Evolutionary conservation across 805 yeast genomes (phyloP).

Genomic region (Zygosaccharomyces kombuchaensis): DNA sequence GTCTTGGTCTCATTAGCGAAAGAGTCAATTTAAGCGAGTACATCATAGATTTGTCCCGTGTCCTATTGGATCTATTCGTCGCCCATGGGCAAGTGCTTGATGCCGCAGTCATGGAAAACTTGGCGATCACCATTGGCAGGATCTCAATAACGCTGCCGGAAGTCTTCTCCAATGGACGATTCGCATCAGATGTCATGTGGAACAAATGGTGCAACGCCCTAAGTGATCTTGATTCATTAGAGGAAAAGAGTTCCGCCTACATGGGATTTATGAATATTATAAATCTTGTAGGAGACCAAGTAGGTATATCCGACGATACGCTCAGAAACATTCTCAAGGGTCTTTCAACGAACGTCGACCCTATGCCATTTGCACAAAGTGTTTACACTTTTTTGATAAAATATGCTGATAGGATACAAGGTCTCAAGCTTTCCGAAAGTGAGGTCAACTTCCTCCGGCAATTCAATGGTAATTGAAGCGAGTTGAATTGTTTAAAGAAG

Average conservation of each 20-base stretch:
- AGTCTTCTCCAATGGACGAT: slow-evolving; percentile 46
- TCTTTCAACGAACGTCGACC: slow-evolving; percentile 29
- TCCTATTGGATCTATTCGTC: slow-evolving; percentile 29
- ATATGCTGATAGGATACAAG: slow-evolving; percentile 21
- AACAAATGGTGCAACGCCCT: slow-evolving; percentile 70
- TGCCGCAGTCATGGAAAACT: slow-evolving; percentile 69
- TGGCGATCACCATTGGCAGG: slow-evolving; percentile 86
- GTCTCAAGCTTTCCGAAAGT: slow-evolving; percentile 19
- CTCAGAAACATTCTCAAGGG: slow-evolving; percentile 28
- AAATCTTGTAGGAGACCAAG: slow-evolving; percentile 24
- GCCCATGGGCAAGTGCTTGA: slow-evolving; percentile 26
- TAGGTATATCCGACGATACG: slow-evolving; percentile 21
- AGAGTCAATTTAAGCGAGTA: slow-evolving; percentile 37
- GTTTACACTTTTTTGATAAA: slow-evolving; percentile 26
- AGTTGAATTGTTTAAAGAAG: not conserved
- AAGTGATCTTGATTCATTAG: slow-evolving; percentile 65
- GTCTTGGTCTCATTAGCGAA: slow-evolving; percentile 80
- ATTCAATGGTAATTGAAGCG: slow-evolving; percentile 14
- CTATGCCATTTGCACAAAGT: slow-evolving; percentile 29
- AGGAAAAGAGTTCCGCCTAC: slow-evolving; percentile 84
- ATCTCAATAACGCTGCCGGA: slow-evolving; percentile 64
- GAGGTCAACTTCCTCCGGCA: slow-evolving; percentile 28
- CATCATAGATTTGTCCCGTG: slow-evolving; percentile 29
- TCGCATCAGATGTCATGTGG: slow-evolving; percentile 38
- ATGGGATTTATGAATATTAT: slow-evolving; percentile 76